phyloP scores from a whole-genome alignment of 768 basidiomycete species.

The Ephemerocybe angulata region DNA sequence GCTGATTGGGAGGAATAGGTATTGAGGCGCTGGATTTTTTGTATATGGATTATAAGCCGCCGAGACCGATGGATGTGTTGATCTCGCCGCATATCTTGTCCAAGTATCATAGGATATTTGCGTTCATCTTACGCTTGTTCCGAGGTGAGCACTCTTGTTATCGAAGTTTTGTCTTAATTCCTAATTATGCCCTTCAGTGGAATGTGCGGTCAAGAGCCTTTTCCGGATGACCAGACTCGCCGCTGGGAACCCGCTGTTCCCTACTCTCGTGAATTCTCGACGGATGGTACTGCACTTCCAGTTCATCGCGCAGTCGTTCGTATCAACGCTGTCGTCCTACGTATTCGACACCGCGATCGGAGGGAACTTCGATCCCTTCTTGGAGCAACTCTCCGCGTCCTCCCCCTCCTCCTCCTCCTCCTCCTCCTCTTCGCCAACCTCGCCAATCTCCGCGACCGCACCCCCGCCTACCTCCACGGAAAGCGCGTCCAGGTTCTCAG shows the following conservation, averaged over 20 bases:
- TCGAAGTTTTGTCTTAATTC: not conserved
- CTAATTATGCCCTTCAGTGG: constrained; percentile 40
- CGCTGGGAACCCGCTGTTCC: constrained; percentile 47
- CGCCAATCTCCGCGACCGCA: not conserved
- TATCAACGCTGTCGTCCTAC: constrained; percentile 64
- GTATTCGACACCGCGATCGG: constrained; percentile 80
- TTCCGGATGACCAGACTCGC: constrained; percentile 62
- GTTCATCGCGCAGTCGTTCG: constrained; percentile 69
- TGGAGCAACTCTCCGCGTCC: constrained; percentile 35
- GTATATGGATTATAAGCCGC: constrained; percentile 88
- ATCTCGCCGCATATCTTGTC: constrained; percentile 70
- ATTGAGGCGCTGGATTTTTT: constrained; percentile 82
- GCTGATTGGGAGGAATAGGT: constrained; percentile 23
- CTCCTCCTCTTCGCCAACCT: not conserved
- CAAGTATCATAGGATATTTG: constrained; percentile 83
- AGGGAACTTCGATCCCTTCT: constrained; percentile 70
- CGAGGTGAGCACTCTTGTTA: constrained; percentile 49
- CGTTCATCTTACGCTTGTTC: constrained; percentile 72
- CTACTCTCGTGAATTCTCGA: constrained; percentile 49
- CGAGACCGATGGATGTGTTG: constrained; percentile 67
- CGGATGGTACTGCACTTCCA: constrained; percentile 64
- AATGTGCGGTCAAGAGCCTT: constrained; percentile 60
- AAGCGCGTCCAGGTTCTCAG: constrained; percentile 40
- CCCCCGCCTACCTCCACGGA: not conserved
- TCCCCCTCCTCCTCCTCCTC: not conserved